These are phyloP conservation scores for Petunia axillaris DNA, from an alignment of 257 asterid species.

Conservation along the genomic window DNA sequence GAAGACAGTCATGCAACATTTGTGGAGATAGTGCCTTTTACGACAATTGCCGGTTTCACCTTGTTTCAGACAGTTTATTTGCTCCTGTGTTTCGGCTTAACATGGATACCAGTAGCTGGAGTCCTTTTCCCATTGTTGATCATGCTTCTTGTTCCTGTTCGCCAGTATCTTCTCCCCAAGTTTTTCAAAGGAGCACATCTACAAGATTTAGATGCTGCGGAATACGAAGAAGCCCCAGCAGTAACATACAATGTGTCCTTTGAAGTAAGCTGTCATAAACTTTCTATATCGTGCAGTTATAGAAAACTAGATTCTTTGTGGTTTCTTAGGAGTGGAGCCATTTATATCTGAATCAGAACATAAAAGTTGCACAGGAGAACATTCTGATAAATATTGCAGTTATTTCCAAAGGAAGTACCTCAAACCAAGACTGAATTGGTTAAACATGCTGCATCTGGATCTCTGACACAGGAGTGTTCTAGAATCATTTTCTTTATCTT, in stretches of 20 bases:
- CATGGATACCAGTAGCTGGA: conserved; percentile 97
- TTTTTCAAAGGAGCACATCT: conserved; percentile 84
- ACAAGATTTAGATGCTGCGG: conserved; percentile 93
- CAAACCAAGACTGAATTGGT: neutral
- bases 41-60: conserved; percentile 77
- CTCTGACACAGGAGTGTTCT: neutral
- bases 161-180: conserved; percentile 87
- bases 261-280: conserved; percentile 49
- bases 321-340: too few species aligned
- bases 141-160: conserved; percentile 88
- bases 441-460: too few species aligned
- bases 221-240: conserved; percentile 90
- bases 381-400: neutral
- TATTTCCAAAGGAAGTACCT: neutral
- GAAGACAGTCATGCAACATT: conserved; percentile 78
- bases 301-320: neutral
- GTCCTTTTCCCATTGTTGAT: conserved; percentile 87
- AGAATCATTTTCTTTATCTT: neutral
- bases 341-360: too few species aligned
- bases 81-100: conserved; percentile 83
- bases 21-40: conserved; percentile 90
- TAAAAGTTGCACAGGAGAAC: neutral
- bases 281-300: neutral
- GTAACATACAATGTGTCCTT: conserved; percentile 56
- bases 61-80: conserved; percentile 77